Percentiles rank a stretch among this genome's conserved stretches.
phyloP scores from a whole-genome alignment of 2,329 filamentous ascomycete genomes.

The Aspergillus sojae region DNA sequence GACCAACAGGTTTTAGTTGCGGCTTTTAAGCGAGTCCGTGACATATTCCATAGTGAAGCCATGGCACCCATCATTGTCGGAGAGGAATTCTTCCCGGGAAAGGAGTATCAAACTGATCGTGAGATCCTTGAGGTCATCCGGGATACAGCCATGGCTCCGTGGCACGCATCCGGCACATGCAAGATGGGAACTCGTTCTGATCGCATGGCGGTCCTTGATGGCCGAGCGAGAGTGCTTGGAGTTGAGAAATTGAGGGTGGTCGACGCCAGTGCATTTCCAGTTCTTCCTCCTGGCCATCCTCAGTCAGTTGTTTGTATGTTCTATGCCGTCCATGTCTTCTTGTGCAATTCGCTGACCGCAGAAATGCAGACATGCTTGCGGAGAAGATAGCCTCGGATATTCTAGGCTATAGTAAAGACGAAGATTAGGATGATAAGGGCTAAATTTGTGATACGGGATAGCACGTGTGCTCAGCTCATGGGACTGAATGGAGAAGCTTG shows the following conservation, averaged over 20 bases:
- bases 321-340: neutral
- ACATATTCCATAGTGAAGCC: slow-evolving; percentile 34
- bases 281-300: slow-evolving; percentile 46
- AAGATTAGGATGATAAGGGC: neutral
- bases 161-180: slow-evolving; percentile 34
- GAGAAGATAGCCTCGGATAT: slow-evolving; percentile 47
- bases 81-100: slow-evolving; percentile 43
- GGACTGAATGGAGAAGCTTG: neutral
- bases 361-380: slow-evolving; percentile 41
- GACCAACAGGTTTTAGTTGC: slow-evolving; percentile 52
- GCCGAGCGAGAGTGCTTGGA: slow-evolving; percentile 33
- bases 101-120: slow-evolving; percentile 42
- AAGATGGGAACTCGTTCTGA: slow-evolving; percentile 35
- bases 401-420: neutral
- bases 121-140: slow-evolving; percentile 45
- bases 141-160: slow-evolving; percentile 34
- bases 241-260: slow-evolving; percentile 38
- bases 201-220: slow-evolving; percentile 37
- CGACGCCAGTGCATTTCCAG: slow-evolving; percentile 41
- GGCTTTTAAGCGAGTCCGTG: slow-evolving; percentile 46
- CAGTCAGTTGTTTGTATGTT: slow-evolving; percentile 44
- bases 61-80: slow-evolving; percentile 36
- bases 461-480: neutral
- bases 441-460: neutral
- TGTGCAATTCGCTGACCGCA: slow-evolving; percentile 7